Evolutionary conservation across 2,329 filamentous ascomycete species (phyloP), one percentile per base, ranked within the genome.

Genomic region (Pestalotiopsis sp.): DNA sequence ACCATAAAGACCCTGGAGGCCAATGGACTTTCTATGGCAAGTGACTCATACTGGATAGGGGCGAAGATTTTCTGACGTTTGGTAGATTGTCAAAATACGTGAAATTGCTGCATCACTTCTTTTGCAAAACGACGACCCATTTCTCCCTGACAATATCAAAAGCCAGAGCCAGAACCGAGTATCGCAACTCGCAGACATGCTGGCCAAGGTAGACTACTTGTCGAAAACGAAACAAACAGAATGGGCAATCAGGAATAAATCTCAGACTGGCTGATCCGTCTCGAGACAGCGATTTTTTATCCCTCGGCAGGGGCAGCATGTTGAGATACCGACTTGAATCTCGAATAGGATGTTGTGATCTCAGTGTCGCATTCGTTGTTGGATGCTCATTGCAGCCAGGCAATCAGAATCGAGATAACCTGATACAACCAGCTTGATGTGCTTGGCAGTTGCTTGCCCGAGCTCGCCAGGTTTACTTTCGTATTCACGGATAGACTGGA

Each of bases 81-180:
- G 12, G 13, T 25, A 66, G 64, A 59, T 58, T 58, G 65, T 71
- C 14, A 76, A 76, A 65, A 74, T 76, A 39, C 72, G 73, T 14
- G 73, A 76, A 60, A 76, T 76, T 45, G 74, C 73, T 4, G 69
- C 70, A 9, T 73, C 73, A 13, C 68, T 76, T 9, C 65, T 75
- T n/a, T 6, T 52, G 45, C 17, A 52, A 52, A n/a, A 52, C 11
- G 45, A 52, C 45, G 20, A 52, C 20, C 17, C 14, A 3, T n/a
- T n/a, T 20, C 7, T 9, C 45, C 7, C 45, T n/a, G 20, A 52
- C 1, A 52, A n/a, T n/a, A 4, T 52, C 17, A n/a, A 23, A 52
- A 20, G 20, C 45, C 7, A 52, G 41, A 52, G 45, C 6, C 14
- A 7, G 20, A 9, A 52, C n/a, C 20, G 20, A n/a, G 20, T 52